Evolutionary conservation across 768 basidiomycete species (phyloP).

Genomic region (Russula griseocarnosa): DNA sequence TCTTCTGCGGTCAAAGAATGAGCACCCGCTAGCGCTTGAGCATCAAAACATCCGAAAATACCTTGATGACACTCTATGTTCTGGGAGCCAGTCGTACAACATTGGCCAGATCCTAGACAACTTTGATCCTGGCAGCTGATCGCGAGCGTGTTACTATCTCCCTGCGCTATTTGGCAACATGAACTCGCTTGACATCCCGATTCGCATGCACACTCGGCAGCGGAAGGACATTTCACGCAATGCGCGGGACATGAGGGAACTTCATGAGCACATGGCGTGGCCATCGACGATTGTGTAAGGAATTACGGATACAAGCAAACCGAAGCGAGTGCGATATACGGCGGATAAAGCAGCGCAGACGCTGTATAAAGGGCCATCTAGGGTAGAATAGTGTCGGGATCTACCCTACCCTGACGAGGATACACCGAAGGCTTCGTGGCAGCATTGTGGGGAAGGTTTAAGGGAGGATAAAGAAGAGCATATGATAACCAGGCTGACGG

Average conservation of each 20-base stretch:
- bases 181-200: background rate
- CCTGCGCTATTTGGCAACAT: conserved; percentile 6
- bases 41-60: background rate
- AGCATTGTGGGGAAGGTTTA: background rate
- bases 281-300: background rate
- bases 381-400: background rate
- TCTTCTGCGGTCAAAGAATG: background rate
- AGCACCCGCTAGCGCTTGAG: background rate
- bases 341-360: background rate
- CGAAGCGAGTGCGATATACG: background rate
- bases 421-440: background rate
- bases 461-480: background rate
- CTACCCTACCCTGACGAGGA: background rate
- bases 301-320: background rate
- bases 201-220: conserved; percentile 1
- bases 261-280: background rate
- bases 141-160: background rate
- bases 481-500: background rate
- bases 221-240: background rate
- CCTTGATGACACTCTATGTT: background rate
- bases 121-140: background rate
- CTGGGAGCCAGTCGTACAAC: background rate
- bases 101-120: background rate
- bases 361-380: background rate
- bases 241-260: too few species aligned